Percentiles rank a stretch among this genome's conserved stretches.
These are phyloP conservation scores for Fusarium praegraminearum DNA, from an alignment of 2,329 filamentous ascomycete genomes.

Conservation along the genomic window DNA sequence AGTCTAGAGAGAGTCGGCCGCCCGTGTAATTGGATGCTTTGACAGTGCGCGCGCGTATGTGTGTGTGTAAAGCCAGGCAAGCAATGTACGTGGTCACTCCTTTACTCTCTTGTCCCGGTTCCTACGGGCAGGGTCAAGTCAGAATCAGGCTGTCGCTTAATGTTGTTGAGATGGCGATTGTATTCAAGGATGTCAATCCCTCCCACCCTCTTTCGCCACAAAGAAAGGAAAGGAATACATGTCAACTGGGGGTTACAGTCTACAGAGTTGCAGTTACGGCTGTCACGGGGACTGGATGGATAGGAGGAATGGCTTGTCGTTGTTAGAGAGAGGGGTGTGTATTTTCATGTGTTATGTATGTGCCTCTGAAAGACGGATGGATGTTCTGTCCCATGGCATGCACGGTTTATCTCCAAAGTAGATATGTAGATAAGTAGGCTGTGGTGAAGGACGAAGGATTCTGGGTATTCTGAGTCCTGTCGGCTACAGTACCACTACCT, in stretches of 20 bases:
- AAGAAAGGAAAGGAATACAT: not conserved
- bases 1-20: constrained; percentile 6
- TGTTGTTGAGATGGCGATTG: not conserved
- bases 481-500: constrained; percentile 13
- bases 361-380: not conserved
- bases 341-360: not conserved
- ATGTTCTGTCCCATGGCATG: not conserved
- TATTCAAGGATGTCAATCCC: constrained; percentile 4
- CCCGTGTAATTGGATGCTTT: constrained; percentile 18
- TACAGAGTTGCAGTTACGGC: not conserved
- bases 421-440: constrained; percentile 3
- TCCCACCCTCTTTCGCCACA: not conserved
- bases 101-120: not conserved
- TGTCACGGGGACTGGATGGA: not conserved
- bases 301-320: not conserved
- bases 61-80: not conserved
- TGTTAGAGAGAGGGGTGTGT: not conserved
- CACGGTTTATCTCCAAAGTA: not conserved
- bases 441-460: not conserved
- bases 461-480: not conserved
- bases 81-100: constrained; percentile 10
- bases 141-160: constrained; percentile 12
- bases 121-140: constrained; percentile 4
- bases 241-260: not conserved
- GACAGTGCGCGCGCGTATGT: not conserved